Conservation (phyloP, 768 basidiomycete genomes). For the Podaxis rugospora region DNA sequence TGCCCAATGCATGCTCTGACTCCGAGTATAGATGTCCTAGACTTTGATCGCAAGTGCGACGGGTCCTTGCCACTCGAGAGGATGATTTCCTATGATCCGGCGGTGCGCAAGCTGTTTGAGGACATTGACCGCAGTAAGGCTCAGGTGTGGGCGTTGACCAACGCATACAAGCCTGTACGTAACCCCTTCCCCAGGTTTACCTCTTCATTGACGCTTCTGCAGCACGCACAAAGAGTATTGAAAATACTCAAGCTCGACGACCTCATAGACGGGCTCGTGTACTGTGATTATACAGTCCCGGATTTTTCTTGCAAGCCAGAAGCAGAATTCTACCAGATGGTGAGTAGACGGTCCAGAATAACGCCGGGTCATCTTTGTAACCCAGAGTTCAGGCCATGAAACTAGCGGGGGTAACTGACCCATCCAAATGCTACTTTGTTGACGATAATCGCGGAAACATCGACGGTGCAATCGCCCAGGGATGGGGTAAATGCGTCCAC, state of each 20-base stretch:
- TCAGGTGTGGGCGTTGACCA: conserved; percentile 84
- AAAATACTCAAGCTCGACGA: conserved; percentile 69
- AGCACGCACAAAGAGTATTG: conserved; percentile 84
- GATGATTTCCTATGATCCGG: conserved; percentile 64
- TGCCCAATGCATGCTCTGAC: background rate
- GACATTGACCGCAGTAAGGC: conserved; percentile 76
- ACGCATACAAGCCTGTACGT: conserved; percentile 72
- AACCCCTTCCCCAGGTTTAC: background rate
- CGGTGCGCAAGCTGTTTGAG: conserved; percentile 60
- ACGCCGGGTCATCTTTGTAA: background rate
- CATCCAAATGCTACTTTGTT: conserved; percentile 70
- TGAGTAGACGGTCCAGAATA: conserved; percentile 19
- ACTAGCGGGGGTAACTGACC: conserved; percentile 55
- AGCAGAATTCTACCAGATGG: conserved; percentile 61
- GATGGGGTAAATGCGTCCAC: conserved; percentile 74
- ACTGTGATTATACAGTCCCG: conserved; percentile 66
- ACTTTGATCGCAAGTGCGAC: conserved; percentile 83
- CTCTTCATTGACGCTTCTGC: conserved; percentile 8
- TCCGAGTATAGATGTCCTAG: conserved; percentile 56
- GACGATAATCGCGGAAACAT: conserved; percentile 76
- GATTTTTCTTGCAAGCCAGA: conserved; percentile 83
- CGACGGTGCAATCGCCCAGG: conserved; percentile 54
- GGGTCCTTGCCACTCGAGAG: conserved; percentile 79
- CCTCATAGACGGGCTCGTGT: conserved; percentile 71
- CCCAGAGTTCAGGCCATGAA: conserved; percentile 52